Evolutionary conservation across 2,329 filamentous ascomycete genomes (phyloP).

Genomic region (Phyllosticta citriasiana): DNA sequence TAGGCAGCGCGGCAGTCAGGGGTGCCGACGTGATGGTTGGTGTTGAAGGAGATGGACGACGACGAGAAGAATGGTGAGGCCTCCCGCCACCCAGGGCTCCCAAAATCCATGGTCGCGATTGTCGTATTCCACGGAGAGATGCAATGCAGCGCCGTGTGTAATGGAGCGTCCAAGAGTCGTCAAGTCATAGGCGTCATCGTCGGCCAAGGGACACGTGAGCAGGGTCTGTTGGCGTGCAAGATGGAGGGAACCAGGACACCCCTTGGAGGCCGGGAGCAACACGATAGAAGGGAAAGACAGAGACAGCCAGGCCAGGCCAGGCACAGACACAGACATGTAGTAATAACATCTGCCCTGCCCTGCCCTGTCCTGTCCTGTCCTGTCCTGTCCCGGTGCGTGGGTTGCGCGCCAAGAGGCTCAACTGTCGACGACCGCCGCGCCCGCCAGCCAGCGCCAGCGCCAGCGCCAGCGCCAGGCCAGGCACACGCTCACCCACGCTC

Average conservation of each 20-base stretch:
- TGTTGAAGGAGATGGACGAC: background rate
- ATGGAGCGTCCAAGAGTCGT: too few relatives aligned
- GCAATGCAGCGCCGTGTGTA: too few relatives aligned
- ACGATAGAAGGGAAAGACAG: too few relatives aligned
- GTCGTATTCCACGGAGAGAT: too few relatives aligned
- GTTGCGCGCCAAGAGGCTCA: background rate
- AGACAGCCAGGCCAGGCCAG: too few relatives aligned
- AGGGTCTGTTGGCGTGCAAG: background rate
- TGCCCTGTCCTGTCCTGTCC: too few relatives aligned
- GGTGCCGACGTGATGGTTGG: background rate
- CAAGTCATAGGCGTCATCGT: background rate
- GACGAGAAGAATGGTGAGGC: background rate
- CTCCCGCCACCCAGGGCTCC: too few relatives aligned
- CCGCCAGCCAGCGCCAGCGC: background rate
- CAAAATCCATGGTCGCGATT: background rate
- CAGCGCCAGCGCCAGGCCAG: slow-evolving; percentile 1
- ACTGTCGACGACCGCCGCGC: background rate
- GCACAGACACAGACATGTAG: background rate
- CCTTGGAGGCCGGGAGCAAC: background rate
- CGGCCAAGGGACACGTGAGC: background rate
- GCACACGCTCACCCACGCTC: background rate
- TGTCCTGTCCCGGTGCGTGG: too few relatives aligned
- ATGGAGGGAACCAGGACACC: background rate
- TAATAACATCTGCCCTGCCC: too few relatives aligned
- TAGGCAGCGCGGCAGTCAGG: background rate